Conservation (phyloP, 2,329 filamentous ascomycete species). For the Zymoseptoria brevis region DNA sequence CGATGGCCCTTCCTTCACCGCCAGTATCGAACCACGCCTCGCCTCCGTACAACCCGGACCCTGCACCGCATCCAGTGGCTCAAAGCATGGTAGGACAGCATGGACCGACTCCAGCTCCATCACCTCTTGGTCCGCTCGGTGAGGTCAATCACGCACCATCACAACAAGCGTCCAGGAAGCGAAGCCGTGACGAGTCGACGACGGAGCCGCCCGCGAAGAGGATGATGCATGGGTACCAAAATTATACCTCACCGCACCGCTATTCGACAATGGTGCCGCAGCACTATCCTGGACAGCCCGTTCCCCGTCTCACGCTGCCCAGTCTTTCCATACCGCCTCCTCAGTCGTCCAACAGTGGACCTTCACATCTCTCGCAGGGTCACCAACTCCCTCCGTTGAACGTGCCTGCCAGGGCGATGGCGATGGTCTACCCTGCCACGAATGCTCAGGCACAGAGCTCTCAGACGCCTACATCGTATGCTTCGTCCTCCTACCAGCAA, state of each 20-base stretch:
- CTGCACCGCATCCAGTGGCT: constrained; percentile 33
- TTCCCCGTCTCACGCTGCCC: constrained; percentile 58
- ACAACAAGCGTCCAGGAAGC: constrained; percentile 40
- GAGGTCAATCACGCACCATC: constrained; percentile 34
- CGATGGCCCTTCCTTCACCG: constrained; percentile 44
- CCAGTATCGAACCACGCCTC: constrained; percentile 45
- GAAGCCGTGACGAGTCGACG: constrained; percentile 48
- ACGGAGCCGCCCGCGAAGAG: constrained; percentile 53
- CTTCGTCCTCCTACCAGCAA: constrained; percentile 12
- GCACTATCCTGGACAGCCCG: constrained; percentile 15
- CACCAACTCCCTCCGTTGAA: constrained; percentile 56
- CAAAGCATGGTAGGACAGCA: constrained; percentile 28
- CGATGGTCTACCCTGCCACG: constrained; percentile 61
- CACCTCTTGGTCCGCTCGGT: constrained; percentile 31
- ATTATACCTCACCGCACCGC: constrained; percentile 23
- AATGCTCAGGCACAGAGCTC: constrained; percentile 43
- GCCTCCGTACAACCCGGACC: constrained; percentile 35
- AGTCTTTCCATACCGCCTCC: constrained; percentile 59
- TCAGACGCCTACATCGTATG: background rate
- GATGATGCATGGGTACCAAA: constrained; percentile 18
- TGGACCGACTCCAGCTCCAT: constrained; percentile 36
- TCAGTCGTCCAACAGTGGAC: constrained; percentile 10
- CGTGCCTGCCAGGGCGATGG: constrained; percentile 57
- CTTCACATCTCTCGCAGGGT: constrained; percentile 6
- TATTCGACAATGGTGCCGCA: constrained; percentile 30